Base-by-base conservation (phyloP, 306 rosid species). In the Hippophae rhamnoides region DNA sequence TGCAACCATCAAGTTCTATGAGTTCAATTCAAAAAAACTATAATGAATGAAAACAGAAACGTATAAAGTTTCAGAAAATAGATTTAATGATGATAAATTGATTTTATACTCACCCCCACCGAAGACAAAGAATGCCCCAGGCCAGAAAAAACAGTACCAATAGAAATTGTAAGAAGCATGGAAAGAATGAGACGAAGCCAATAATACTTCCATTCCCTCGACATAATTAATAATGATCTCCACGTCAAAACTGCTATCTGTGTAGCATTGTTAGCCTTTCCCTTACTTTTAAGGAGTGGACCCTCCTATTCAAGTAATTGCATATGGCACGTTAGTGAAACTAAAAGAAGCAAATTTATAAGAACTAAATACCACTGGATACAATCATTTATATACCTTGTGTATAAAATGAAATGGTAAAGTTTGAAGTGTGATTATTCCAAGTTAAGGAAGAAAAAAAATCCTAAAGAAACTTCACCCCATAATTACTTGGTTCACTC, bases 141-240 rank as follows among this genome's bases (percentile, higher is more conserved):
- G 76, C 90, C 94, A 54, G 97, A 93, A 74, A 93, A 93, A 43
- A 79, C 80, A 42, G 99, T 93, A 52, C 99, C 94, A 38, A 89
- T 77, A 70, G 90, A 86, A 44, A 93, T 79, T 0, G 97, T 75
- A 50, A 93, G 84, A 54, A 93, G 86, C 94, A 93, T 80, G 66
- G 65, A 78, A 72, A 93, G 99, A 84, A 84, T 73, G 67, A 93
- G 99, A 56, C 95, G 96, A 65, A 93, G 90, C 99, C 99, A 93
- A 64, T 88, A 93, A 79, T 88, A 88, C 72, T 79, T 85, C 99
- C 99, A 88, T 68, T 93, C 99, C 81, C 99, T 84, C 62, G 97
- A 93, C 88, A 93, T 89, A 59, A 93, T 86, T 58, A 93, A 76
- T 74, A 93, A 76, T 3, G 99, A 93, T 77, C 99, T 84, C 95